A percentile compares a stretch with the other conserved stretches of the same genome.
Evolutionary conservation across 2,329 filamentous ascomycete genomes (phyloP).

Genomic region (Fusarium udum): DNA sequence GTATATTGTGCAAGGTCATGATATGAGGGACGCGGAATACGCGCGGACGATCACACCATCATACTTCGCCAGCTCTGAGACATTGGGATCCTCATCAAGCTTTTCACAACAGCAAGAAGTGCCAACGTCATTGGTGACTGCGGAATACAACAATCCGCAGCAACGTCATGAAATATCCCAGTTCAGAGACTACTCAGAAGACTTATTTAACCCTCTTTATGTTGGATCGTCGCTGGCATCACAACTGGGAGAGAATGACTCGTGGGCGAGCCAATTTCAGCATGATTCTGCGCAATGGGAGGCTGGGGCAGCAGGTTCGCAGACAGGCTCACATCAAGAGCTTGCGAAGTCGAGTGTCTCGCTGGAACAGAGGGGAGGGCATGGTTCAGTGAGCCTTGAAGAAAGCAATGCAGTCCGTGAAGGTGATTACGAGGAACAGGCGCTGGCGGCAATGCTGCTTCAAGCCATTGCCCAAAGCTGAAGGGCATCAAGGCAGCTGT

Average conservation of each 20-base stretch:
- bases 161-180: not conserved
- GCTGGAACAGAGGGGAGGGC: not conserved
- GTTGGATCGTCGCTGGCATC: not conserved
- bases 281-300: not conserved
- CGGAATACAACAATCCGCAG: not conserved
- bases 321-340: not conserved
- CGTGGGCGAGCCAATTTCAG: not conserved
- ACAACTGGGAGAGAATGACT: not conserved
- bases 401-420: not conserved
- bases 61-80: too few species aligned
- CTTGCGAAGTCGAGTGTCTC: not conserved
- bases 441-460: not conserved
- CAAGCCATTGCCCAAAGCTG: not conserved
- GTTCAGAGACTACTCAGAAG: not conserved
- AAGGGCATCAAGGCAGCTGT: too few species aligned
- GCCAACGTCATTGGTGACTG: too few species aligned
- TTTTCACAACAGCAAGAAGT: too few species aligned
- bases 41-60: too few species aligned
- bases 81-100: too few species aligned
- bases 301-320: not conserved
- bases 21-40: too few species aligned
- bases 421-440: not conserved
- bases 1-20: too few species aligned
- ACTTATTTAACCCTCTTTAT: not conserved
- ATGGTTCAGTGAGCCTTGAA: not conserved